Conservation (phyloP, 2,329 filamentous ascomycete species). For the Parasarocladium wereldwijsianum region DNA sequence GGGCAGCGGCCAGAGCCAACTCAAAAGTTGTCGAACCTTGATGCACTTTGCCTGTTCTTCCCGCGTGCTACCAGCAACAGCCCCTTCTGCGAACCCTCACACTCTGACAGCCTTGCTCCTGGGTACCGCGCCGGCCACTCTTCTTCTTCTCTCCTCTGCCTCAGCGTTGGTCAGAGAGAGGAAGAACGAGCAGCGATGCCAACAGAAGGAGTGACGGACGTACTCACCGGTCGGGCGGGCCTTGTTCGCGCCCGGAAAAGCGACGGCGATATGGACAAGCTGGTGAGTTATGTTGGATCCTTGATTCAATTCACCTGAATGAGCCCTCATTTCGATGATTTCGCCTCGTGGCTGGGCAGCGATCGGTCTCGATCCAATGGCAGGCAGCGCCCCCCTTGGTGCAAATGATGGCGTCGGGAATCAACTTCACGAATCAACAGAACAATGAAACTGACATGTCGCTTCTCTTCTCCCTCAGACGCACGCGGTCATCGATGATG, state of each 20-base stretch:
- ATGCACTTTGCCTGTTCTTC: too few species aligned
- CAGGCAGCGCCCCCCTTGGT: not conserved
- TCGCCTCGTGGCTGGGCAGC: not conserved
- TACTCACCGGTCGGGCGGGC: slow-evolving; percentile 38
- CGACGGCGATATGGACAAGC: slow-evolving; percentile 38
- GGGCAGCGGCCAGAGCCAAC: too few species aligned
- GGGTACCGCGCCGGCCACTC: too few species aligned
- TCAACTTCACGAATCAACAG: not conserved
- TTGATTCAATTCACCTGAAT: slow-evolving; percentile 7
- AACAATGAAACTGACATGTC: not conserved
- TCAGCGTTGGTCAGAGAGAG: too few species aligned
- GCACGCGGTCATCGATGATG: slow-evolving; percentile 56
- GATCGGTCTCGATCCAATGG: not conserved
- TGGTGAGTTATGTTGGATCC: slow-evolving; percentile 37
- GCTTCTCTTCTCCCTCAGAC: slow-evolving; percentile 24
- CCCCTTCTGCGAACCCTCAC: too few species aligned
- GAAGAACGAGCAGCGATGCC: too few species aligned
- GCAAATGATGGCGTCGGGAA: not conserved
- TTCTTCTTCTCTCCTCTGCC: too few species aligned
- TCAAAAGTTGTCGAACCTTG: too few species aligned
- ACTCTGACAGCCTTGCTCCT: too few species aligned
- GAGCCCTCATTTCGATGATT: not conserved
- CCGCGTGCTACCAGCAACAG: too few species aligned
- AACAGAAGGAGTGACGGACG: slow-evolving; percentile 22
- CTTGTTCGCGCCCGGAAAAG: slow-evolving; percentile 38